These are phyloP conservation scores for Amaranthus hypochondriacus DNA, from an alignment of 148 eudicot genomes.

Conservation along the genomic window DNA sequence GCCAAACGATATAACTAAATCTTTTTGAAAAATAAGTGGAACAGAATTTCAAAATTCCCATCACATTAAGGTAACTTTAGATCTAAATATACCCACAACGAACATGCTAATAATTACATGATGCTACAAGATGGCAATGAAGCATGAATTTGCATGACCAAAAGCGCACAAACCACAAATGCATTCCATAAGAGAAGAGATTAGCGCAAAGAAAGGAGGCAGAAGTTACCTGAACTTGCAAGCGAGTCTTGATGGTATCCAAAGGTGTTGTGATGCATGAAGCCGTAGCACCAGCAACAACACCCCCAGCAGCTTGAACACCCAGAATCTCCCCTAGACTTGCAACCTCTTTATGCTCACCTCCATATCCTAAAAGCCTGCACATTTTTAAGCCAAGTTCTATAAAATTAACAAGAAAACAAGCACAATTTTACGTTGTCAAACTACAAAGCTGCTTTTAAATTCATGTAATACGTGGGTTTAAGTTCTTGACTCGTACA, in stretches of 20 bases:
- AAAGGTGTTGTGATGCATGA: conserved; percentile 86
- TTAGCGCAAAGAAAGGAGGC: background rate
- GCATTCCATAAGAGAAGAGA: background rate
- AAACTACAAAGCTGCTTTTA: too few species aligned
- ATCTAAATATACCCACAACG: background rate
- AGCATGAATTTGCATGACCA: background rate
- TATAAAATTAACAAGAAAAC: too few species aligned
- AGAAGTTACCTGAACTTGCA: background rate
- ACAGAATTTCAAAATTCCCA: background rate
- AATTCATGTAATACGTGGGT: too few species aligned
- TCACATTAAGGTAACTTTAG: background rate
- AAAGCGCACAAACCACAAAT: background rate
- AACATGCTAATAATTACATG: background rate
- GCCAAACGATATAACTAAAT: background rate
- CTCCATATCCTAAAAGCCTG: conserved; percentile 56
- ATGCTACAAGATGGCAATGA: too few species aligned
- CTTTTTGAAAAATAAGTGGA: background rate
- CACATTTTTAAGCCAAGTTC: background rate
- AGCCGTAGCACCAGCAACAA: conserved; percentile 80
- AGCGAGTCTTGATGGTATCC: conserved; percentile 88
- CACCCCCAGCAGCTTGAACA: conserved; percentile 93
- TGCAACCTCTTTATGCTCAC: conserved; percentile 44
- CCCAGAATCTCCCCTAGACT: conserved; percentile 42
- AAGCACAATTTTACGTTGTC: too few species aligned
- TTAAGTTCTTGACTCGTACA: too few species aligned